Evolutionary conservation across 208 protist species (phyloP).

Genomic region (Spongospora subterranea): DNA sequence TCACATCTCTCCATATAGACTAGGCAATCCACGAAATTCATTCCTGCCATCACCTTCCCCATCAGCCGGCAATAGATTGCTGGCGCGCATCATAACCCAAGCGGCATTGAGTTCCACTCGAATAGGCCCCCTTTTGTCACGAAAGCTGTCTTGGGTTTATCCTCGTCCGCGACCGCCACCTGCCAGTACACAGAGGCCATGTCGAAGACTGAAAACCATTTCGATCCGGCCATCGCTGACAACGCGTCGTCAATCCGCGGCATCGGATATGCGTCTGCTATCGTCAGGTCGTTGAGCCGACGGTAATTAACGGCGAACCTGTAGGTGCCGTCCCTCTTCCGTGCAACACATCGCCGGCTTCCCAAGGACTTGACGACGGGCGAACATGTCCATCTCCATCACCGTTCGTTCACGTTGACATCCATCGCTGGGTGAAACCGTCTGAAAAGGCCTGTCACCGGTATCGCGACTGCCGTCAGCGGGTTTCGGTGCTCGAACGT

Average conservation of each 20-base stretch:
- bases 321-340: not conserved
- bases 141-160: slow-evolving; percentile 62
- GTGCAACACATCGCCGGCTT: not conserved
- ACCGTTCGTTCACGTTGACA: too few relatives aligned
- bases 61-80: slow-evolving; percentile 59
- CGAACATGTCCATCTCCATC: not conserved
- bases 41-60: slow-evolving; percentile 24
- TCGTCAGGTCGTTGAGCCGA: not conserved
- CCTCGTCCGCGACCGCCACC: slow-evolving; percentile 19
- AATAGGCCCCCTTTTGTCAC: slow-evolving; percentile 8
- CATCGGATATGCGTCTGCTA: not conserved
- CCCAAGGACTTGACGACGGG: not conserved
- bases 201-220: slow-evolving; percentile 26
- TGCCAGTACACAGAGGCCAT: slow-evolving; percentile 58
- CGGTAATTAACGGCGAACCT: not conserved
- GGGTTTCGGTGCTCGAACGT: too few relatives aligned
- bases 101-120: slow-evolving; percentile 57
- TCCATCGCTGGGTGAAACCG: too few relatives aligned
- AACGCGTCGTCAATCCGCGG: slow-evolving; percentile 54
- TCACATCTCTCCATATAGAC: slow-evolving; percentile 26
- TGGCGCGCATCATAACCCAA: slow-evolving; percentile 52
- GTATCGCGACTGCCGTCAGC: too few relatives aligned
- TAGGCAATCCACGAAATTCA: slow-evolving; percentile 33
- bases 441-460: too few relatives aligned
- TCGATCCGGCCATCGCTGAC: not conserved